These are phyloP conservation scores for Turnera subulata DNA, from an alignment of 345 rosid species.

Conservation along the genomic window DNA sequence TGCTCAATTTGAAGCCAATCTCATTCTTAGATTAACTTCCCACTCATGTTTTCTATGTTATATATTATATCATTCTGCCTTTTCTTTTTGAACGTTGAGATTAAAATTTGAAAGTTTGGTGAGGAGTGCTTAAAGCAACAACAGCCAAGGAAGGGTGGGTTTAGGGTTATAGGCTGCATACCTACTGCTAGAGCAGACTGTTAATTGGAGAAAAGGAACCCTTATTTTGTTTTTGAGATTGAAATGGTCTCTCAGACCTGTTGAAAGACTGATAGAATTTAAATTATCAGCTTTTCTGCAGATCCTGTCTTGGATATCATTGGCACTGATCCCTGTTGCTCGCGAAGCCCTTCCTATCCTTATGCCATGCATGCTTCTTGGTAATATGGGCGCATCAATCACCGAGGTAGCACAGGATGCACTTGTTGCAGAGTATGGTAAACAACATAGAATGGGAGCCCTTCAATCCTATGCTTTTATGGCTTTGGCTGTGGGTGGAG, in stretches of 20 bases:
- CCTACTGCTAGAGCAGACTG: not conserved
- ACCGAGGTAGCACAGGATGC: slow-evolving; percentile 88
- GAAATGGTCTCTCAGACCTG: not conserved
- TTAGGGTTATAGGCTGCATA: not conserved
- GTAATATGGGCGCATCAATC: slow-evolving; percentile 84
- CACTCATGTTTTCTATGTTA: too few species aligned
- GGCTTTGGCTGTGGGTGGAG: slow-evolving; percentile 83
- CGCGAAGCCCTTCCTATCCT: slow-evolving; percentile 58
- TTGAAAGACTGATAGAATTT: slow-evolving; percentile 7
- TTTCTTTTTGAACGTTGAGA: too few species aligned
- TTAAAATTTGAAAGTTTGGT: too few species aligned
- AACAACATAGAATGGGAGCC: slow-evolving; percentile 42
- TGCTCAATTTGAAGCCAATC: too few species aligned
- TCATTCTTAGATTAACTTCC: too few species aligned
- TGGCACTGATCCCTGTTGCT: slow-evolving; percentile 58
- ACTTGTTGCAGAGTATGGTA: slow-evolving; percentile 81
- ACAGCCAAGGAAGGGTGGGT: not conserved
- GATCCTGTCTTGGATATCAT: slow-evolving; percentile 78
- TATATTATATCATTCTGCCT: too few species aligned
- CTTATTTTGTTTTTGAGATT: not conserved
- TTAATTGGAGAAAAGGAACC: not conserved
- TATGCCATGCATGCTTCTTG: slow-evolving; percentile 56
- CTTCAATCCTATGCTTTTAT: slow-evolving; percentile 84
- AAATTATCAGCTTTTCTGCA: slow-evolving; percentile 56
- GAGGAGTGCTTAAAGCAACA: too few species aligned